Conservation (phyloP, 2,329 filamentous ascomycete genomes). For the Fusarium sp. region DNA sequence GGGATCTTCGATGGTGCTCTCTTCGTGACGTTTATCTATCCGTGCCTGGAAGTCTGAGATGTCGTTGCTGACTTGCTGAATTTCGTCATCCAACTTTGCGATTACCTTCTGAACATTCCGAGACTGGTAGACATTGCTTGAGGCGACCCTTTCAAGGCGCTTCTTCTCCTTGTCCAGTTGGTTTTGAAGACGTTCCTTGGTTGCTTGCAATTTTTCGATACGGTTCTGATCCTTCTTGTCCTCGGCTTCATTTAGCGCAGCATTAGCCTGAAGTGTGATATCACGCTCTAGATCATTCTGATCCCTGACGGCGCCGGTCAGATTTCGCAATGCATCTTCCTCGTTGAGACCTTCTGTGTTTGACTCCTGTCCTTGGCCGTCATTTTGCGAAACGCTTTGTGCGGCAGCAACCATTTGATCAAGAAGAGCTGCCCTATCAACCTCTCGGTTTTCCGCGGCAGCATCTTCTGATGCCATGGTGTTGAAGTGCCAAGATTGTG, state of each 20-base stretch:
- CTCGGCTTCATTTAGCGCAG: constrained; percentile 72
- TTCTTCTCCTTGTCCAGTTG: constrained; percentile 73
- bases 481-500: not conserved
- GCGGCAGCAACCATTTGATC: constrained; percentile 52
- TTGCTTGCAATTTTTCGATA: constrained; percentile 70
- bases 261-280: constrained; percentile 76
- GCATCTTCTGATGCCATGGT: constrained; percentile 50
- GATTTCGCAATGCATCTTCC: constrained; percentile 70
- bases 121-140: constrained; percentile 65
- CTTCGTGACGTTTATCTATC: constrained; percentile 80
- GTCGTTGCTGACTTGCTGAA: constrained; percentile 77
- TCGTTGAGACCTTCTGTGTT: constrained; percentile 64
- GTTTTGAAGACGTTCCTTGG: constrained; percentile 71
- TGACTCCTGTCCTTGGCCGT: constrained; percentile 14
- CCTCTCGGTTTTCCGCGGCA: constrained; percentile 35
- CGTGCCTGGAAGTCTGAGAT: constrained; percentile 84
- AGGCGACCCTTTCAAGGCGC: constrained; percentile 59
- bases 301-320: constrained; percentile 81
- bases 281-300: constrained; percentile 94
- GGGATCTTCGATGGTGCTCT: constrained; percentile 61
- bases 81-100: constrained; percentile 74
- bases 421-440: constrained; percentile 49
- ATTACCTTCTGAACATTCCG: constrained; percentile 76
- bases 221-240: constrained; percentile 75
- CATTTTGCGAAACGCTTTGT: constrained; percentile 41